These are phyloP conservation scores for Ceratocystis papillata DNA, from an alignment of 2,329 filamentous ascomycete genomes.

Conservation along the genomic window DNA sequence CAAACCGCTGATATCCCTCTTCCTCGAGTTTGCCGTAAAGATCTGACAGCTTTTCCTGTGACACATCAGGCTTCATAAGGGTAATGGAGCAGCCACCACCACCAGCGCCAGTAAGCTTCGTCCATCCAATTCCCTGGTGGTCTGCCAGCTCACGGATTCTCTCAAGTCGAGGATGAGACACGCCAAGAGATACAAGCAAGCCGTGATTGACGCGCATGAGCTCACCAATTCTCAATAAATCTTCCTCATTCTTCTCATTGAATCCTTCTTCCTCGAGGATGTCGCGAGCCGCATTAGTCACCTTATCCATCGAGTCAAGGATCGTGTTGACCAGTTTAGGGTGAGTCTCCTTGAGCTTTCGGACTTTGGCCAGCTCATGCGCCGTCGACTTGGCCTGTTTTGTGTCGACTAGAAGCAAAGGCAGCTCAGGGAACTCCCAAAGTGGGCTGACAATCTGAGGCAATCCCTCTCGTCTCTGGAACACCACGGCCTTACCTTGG, in stretches of 20 bases:
- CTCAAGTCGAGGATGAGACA: conserved; percentile 88
- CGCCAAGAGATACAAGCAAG: conserved; percentile 76
- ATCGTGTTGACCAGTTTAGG: conserved; percentile 70
- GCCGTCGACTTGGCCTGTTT: conserved; percentile 76
- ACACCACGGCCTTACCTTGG: conserved; percentile 88
- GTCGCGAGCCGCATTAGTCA: conserved; percentile 46
- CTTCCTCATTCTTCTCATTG: conserved; percentile 51
- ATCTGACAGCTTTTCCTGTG: conserved; percentile 45
- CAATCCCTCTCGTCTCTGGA: conserved; percentile 47
- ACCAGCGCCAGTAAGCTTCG: conserved; percentile 90
- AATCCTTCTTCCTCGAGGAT: conserved; percentile 53
- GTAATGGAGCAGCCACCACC: conserved; percentile 95
- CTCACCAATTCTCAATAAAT: conserved; percentile 67
- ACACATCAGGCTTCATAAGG: conserved; percentile 59
- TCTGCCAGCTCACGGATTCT: conserved; percentile 85
- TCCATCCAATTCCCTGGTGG: conserved; percentile 84
- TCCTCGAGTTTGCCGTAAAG: conserved; percentile 55
- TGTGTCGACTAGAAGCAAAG: conserved; percentile 81
- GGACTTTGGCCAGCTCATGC: conserved; percentile 78
- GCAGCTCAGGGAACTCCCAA: conserved; percentile 83
- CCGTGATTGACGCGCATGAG: conserved; percentile 92
- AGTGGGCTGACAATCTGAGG: conserved; percentile 54
- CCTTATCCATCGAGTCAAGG: conserved; percentile 71
- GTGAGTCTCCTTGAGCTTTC: conserved; percentile 56
- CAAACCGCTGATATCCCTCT: conserved; percentile 73